Percentiles rank a stretch among this genome's conserved stretches.
Evolutionary conservation across 2,329 filamentous ascomycete species (phyloP).

Genomic region (Phialophora verrucosa): DNA sequence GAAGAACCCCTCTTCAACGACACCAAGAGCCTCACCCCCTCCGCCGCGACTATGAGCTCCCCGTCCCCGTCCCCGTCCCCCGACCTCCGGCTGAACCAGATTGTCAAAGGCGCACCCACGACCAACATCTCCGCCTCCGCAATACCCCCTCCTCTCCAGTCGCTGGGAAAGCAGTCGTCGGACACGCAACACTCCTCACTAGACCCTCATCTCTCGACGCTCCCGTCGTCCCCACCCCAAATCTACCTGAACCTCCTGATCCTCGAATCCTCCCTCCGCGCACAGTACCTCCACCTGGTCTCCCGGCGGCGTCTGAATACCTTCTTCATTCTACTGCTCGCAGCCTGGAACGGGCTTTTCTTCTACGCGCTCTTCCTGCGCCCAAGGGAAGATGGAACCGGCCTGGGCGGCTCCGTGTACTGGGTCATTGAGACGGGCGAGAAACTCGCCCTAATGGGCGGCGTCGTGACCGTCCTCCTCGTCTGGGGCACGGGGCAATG

Average conservation of each 20-base stretch:
- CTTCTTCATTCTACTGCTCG: slow-evolving; percentile 83
- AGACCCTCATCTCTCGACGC: slow-evolving; percentile 73
- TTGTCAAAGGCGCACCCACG: slow-evolving; percentile 86
- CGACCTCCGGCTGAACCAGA: slow-evolving; percentile 74
- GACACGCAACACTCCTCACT: slow-evolving; percentile 31
- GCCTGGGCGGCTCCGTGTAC: slow-evolving; percentile 85
- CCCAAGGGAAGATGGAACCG: slow-evolving; percentile 92
- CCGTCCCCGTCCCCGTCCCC: slow-evolving; percentile 53
- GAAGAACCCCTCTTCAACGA: slow-evolving; percentile 2
- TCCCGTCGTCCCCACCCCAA: slow-evolving; percentile 90
- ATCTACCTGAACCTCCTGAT: slow-evolving; percentile 98
- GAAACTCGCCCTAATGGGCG: slow-evolving; percentile 89
- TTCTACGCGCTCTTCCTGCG: slow-evolving; percentile 89
- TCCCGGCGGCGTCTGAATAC: slow-evolving; percentile 89
- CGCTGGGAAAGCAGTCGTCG: slow-evolving; percentile 35
- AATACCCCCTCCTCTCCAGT: slow-evolving; percentile 49
- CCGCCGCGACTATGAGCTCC: slow-evolving; percentile 6
- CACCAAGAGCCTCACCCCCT: neutral
- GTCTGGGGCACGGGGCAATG: slow-evolving; percentile 96
- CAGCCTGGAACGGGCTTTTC: slow-evolving; percentile 81
- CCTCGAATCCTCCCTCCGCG: slow-evolving; percentile 89
- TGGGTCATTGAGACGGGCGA: slow-evolving; percentile 92
- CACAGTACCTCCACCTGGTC: slow-evolving; percentile 89
- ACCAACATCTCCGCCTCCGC: slow-evolving; percentile 59
- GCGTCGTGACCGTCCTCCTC: slow-evolving; percentile 81